phyloP scores from a whole-genome alignment of 768 basidiomycete genomes.

The Rhizopogon salebrosus region DNA sequence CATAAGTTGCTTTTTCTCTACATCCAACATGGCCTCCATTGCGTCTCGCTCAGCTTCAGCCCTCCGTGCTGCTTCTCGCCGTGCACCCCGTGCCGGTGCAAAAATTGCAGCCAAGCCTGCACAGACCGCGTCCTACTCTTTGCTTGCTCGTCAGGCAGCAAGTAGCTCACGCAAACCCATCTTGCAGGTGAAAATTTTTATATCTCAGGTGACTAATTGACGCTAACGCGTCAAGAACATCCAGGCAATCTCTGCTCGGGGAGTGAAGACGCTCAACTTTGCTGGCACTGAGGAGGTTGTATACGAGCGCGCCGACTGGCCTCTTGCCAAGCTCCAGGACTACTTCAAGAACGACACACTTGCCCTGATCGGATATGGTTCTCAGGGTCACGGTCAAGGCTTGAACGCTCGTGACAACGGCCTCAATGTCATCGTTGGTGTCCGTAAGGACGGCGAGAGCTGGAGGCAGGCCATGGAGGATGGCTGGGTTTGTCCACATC shows the following conservation, averaged over 20 bases:
- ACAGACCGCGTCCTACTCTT: slow-evolving; percentile 63
- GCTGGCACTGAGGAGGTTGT: slow-evolving; percentile 91
- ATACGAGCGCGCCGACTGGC: slow-evolving; percentile 97
- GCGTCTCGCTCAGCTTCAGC: slow-evolving; percentile 61
- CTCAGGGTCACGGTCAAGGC: slow-evolving; percentile 97
- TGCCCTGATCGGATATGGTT: slow-evolving; percentile 98
- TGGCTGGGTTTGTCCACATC: slow-evolving; percentile 70
- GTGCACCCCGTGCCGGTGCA: slow-evolving; percentile 47
- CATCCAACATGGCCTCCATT: slow-evolving; percentile 53
- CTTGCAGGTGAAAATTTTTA: slow-evolving; percentile 28
- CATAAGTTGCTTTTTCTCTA: neutral
- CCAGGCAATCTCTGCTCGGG: slow-evolving; percentile 54
- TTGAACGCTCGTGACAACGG: slow-evolving; percentile 99
- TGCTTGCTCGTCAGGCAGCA: slow-evolving; percentile 45
- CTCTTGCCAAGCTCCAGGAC: slow-evolving; percentile 93
- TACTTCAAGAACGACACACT: slow-evolving; percentile 99
- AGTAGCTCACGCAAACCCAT: slow-evolving; percentile 24
- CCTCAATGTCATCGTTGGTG: slow-evolving; percentile 96
- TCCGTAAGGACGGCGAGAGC: slow-evolving; percentile 93
- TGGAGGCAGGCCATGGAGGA: slow-evolving; percentile 96
- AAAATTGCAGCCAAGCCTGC: slow-evolving; percentile 35
- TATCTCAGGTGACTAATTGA: neutral
- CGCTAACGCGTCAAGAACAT: neutral
- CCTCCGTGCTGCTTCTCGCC: slow-evolving; percentile 62
- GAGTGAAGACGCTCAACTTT: slow-evolving; percentile 94